Evolutionary conservation across 148 eudicot species (phyloP), one percentile per base, ranked within the genome.

Genomic region (Mesembryanthemum crystallinum): DNA sequence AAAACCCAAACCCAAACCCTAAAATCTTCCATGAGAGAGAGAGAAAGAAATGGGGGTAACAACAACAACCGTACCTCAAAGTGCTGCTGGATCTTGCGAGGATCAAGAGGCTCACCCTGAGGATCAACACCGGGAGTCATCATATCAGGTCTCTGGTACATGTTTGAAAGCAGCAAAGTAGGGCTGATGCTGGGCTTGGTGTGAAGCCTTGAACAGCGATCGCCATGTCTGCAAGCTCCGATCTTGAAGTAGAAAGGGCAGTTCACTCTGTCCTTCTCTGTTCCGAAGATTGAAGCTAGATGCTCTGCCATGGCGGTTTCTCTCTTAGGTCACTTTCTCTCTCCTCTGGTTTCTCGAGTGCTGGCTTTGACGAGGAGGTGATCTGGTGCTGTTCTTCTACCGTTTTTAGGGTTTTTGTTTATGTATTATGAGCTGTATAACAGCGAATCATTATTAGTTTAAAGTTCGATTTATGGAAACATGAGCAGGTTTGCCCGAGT

Each of bases 271-370:
- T 92, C 97, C 77, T 92, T 92, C 85, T 92, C 97, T 24, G 94
- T 92, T 1, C 97, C 95, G 71, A 92, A 92, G 68, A 92, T 92
- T 47, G 97, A 90, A 8, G 97, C 95, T n/a, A 90, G 78, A 67
- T 92, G 94, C 79, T 88, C 97, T 82, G 97, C 97, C 92, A 90
- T 88, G n/a, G n/a, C n/a, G n/a, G n/a, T n/a, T n/a, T n/a, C n/a
- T n/a, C n/a, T n/a, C n/a, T n/a, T n/a, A n/a, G n/a, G n/a, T n/a
- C n/a, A 10, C 29, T 42, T 60, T 49, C 66, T 67, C 35, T 67
- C 68, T 54, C 45, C 61, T 30, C 33, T 5, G 29, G 0, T 1
- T 12, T n/a, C n/a, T n/a, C n/a, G n/a, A n/a, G n/a, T n/a, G n/a
- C n/a, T n/a, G n/a, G n/a, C n/a, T n/a, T 51, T 0, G 43, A 25